Base-by-base conservation (phyloP, 148 eudicot genomes). In the Chenopodium berlandieri region DNA sequence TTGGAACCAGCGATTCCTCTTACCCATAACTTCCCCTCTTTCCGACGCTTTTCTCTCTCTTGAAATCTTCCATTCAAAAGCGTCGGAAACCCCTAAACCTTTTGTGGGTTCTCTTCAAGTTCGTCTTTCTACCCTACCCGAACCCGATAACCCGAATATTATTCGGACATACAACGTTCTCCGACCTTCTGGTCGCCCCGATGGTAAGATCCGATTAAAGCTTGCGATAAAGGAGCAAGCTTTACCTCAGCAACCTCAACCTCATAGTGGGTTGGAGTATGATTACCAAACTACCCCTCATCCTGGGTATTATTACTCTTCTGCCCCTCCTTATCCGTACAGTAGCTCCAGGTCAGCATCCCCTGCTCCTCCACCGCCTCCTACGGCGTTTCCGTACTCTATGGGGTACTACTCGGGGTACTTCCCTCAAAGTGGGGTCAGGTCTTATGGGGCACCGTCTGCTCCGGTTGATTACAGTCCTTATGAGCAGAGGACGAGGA, bases 161-260 rank as follows among this genome's bases (percentile, higher is more conserved):
- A 1, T 87, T 76, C 87, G 87, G 7, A 58, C 85, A 14, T 88
- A 83, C 50, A 90, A 89, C 1, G 82, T 92, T 56, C 88, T 83
- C 34, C 94, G 98, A 0, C 95, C 98, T 9, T 94, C 98, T 7
- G 98, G 98, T 1, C 87, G 98, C 0, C 86, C 91, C 32, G 92
- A 94, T 5, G 98, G 98, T 1, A 92, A 92, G 89, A 86, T 94
- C 87, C 88, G 89, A 1, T 40, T 94, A 9, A 92, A 89, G 79
- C 77, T 92, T 25, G 80, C 85, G 4, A 20, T 92, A 27, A 81
- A 85, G 63, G 91, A 90, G 56, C 90, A 80, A 2, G 88, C 87
- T 31, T n/a, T 54, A 9, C 85, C 85, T 0, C 91, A 92, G 0
- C 40, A 67, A 7, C 90, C 88, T 2, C 68, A 71, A 12, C 71